Conservation (phyloP, 225 moss, liverwort and hornwort genomes). For the Bryum argenteum region DNA sequence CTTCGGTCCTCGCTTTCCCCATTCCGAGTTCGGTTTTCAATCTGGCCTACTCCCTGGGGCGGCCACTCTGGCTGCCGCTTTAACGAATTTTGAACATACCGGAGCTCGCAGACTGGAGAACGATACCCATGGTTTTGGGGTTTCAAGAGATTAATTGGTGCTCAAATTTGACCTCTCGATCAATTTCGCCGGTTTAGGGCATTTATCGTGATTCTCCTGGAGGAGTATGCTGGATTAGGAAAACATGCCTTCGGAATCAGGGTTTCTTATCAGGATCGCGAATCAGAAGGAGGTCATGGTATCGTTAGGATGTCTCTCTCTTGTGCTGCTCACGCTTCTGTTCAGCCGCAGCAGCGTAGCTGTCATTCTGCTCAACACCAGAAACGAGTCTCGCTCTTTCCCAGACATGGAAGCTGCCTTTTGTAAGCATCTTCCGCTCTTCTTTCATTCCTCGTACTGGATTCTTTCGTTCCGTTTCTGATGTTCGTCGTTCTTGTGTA, state of each 20-base stretch:
- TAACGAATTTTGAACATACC: constrained; percentile 2
- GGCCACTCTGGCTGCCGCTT: not conserved
- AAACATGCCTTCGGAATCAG: constrained; percentile 64
- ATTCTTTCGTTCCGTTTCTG: not conserved
- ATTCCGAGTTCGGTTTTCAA: not conserved
- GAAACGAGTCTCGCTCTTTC: constrained; percentile 81
- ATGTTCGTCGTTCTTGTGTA: not conserved
- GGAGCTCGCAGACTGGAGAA: constrained; percentile 1
- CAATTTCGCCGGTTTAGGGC: constrained; percentile 24
- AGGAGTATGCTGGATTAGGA: constrained; percentile 32
- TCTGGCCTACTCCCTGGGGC: not conserved
- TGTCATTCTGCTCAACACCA: constrained; percentile 75
- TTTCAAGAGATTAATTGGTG: constrained; percentile 3
- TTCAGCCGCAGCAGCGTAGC: constrained; percentile 87
- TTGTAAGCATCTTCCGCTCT: constrained; percentile 47
- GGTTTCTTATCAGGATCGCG: constrained; percentile 68
- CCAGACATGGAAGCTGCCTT: constrained; percentile 94
- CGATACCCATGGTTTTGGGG: constrained; percentile 7
- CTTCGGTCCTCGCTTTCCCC: constrained; percentile 8
- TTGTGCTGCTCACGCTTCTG: constrained; percentile 85
- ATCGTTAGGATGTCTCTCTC: constrained; percentile 82
- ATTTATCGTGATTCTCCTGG: constrained; percentile 15
- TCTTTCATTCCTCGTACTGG: not conserved
- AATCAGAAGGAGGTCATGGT: constrained; percentile 96
- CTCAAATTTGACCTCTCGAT: too few relatives aligned